Evolutionary conservation across 371 early-diverging fungal species (phyloP), one percentile per base, ranked within the genome.

Genomic region (Apophysomyces variabilis): DNA sequence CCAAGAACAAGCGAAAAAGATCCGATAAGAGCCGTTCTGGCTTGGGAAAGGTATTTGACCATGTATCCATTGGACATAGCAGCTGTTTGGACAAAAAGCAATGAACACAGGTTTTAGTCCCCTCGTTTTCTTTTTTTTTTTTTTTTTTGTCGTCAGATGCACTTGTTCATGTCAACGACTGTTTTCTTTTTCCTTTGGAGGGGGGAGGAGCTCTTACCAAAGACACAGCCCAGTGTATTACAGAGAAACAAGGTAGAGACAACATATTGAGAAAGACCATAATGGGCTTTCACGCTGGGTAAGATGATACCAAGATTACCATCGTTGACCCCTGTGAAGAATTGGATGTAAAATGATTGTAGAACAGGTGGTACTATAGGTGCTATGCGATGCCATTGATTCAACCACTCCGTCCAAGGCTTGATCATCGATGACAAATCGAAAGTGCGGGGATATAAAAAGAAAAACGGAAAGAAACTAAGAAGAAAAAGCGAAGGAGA

Each of bases 241-340:
- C 66, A 65, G 0, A 75, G 41, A 35, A 75, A 71, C 32, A 75
- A 61, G 43, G 71, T 63, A 21, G 71, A 69, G 7, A 71, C 71
- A n/a, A 75, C 66, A 26, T 65, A 67, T 21, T 75, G 71, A n/a
- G 61, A 45, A 14, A 75, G 38, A 35, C 59, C 64, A 62, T 75
- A 75, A 14, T 71, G 69, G 3, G 66, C 65, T 44, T 68, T 68
- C 32, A 75, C 68, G 13, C 68, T 66, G 12, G 75, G 75, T 5
- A 75, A 62, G 21, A 75, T 71, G 50, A 75, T 71, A 58, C 75
- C 71, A 43, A 73, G 60, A 14, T 66, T 66, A 56, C 70, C 65
- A 38, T 75, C 75, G 32, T 75, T 71, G 8, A 75, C 14, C 12
- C 75, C 75, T 5, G 65, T 45, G 13, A 69, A 21, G 12, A 69